phyloP scores from a whole-genome alignment of 306 rosid genomes.

The Fragaria vesca region DNA sequence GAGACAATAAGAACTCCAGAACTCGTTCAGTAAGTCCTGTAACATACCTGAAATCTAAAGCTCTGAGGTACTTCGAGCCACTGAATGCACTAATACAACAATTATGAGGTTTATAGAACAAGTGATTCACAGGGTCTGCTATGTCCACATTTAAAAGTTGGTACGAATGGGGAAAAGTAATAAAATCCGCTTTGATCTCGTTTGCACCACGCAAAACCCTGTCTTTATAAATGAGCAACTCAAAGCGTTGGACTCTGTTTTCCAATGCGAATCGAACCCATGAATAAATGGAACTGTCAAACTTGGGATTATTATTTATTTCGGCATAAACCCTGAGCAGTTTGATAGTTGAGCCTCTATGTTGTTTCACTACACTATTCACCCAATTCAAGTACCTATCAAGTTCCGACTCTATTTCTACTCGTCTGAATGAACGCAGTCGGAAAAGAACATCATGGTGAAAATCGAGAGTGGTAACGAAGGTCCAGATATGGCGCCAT shows the following conservation, averaged over 20 bases:
- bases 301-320: background rate
- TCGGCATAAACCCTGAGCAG: background rate
- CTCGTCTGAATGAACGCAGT: background rate
- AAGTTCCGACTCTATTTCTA: background rate
- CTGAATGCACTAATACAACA: background rate
- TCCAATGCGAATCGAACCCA: background rate
- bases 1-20: background rate
- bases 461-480: background rate
- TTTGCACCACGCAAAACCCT: background rate
- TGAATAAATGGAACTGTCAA: background rate
- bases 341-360: background rate
- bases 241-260: background rate
- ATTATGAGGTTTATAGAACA: background rate
- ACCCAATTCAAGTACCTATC: background rate
- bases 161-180: background rate
- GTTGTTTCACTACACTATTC: background rate
- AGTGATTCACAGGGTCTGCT: background rate
- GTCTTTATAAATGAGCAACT: background rate
- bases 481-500: background rate
- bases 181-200: background rate
- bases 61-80: background rate
- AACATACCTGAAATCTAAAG: background rate
- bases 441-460: background rate
- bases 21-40: background rate
- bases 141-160: background rate